Evolutionary conservation across 176 grass and related monocot species (phyloP).

Genomic region (Thinopyrum elongatum): DNA sequence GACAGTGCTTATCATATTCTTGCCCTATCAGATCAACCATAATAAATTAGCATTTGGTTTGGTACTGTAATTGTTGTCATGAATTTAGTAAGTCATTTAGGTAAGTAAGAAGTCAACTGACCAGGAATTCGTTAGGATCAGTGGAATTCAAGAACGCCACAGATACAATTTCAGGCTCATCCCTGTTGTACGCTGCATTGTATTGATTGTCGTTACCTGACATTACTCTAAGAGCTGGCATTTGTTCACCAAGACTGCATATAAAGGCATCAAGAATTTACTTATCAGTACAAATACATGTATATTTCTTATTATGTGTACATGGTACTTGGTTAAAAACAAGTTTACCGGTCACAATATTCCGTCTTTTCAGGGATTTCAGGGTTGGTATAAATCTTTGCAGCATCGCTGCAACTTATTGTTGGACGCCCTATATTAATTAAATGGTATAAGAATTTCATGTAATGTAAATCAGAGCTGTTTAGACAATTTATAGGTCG

Average conservation of each 20-base stretch:
- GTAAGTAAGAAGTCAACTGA: background rate
- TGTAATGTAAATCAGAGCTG: too few relatives aligned
- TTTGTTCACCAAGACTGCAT: too few relatives aligned
- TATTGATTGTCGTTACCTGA: background rate
- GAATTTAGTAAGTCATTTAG: too few relatives aligned
- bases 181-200: background rate
- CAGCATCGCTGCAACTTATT: background rate
- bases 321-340: too few relatives aligned
- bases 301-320: too few relatives aligned
- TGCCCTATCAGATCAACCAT: background rate
- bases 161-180: background rate
- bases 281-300: too few relatives aligned
- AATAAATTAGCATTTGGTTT: background rate
- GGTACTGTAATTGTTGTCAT: background rate
- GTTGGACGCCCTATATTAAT: too few relatives aligned
- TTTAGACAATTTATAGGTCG: too few relatives aligned
- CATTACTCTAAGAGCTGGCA: background rate
- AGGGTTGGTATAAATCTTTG: background rate
- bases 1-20: background rate
- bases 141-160: background rate
- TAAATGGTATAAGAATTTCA: too few relatives aligned
- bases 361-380: background rate
- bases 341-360: background rate
- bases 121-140: background rate
- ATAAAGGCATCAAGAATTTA: too few relatives aligned